A percentile compares a stretch with the other conserved stretches of the same genome.
These are phyloP conservation scores for Acanthamoeba sp. DNA, from an alignment of 208 protist genomes.

Conservation along the genomic window DNA sequence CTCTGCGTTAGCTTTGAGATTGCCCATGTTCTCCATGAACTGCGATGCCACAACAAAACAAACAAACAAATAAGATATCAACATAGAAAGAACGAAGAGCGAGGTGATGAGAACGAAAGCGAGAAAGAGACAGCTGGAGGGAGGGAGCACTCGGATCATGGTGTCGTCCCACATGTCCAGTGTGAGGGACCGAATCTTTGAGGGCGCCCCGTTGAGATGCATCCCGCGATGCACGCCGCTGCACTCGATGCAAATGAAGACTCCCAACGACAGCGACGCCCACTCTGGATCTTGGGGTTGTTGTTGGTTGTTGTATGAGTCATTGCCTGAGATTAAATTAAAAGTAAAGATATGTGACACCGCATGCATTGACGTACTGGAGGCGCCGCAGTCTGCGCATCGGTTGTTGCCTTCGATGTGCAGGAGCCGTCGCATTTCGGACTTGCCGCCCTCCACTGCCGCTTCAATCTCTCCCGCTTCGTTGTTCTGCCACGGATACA, in stretches of 20 bases:
- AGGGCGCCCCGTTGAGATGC: conserved; percentile 76
- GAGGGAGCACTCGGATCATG: conserved; percentile 3
- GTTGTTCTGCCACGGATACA: too few relatives aligned
- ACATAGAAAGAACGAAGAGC: too few relatives aligned
- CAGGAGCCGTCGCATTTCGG: not conserved
- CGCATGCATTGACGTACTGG: not conserved
- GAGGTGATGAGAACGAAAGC: not conserved
- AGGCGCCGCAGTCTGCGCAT: conserved; percentile 79
- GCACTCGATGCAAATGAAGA: conserved; percentile 89
- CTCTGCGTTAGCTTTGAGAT: conserved; percentile 73
- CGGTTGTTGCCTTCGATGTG: conserved; percentile 46
- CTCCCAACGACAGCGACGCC: conserved; percentile 84
- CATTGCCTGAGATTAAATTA: not conserved
- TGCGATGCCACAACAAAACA: not conserved
- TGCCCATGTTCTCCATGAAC: conserved; percentile 77
- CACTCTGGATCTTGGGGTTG: conserved; percentile 77
- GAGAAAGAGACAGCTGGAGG: not conserved
- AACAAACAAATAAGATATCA: not conserved
- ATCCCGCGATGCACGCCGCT: conserved; percentile 86
- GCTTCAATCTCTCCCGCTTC: not conserved
- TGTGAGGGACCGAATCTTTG: conserved; percentile 84
- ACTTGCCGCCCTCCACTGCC: not conserved
- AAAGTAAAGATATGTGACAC: too few relatives aligned
- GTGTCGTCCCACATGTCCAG: conserved; percentile 80
- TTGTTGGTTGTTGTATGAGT: too few relatives aligned